Percentiles rank a stretch among this genome's conserved stretches.
These are phyloP conservation scores for Fusarium virguliforme DNA, from an alignment of 2,329 filamentous ascomycete species.

Conservation along the genomic window DNA sequence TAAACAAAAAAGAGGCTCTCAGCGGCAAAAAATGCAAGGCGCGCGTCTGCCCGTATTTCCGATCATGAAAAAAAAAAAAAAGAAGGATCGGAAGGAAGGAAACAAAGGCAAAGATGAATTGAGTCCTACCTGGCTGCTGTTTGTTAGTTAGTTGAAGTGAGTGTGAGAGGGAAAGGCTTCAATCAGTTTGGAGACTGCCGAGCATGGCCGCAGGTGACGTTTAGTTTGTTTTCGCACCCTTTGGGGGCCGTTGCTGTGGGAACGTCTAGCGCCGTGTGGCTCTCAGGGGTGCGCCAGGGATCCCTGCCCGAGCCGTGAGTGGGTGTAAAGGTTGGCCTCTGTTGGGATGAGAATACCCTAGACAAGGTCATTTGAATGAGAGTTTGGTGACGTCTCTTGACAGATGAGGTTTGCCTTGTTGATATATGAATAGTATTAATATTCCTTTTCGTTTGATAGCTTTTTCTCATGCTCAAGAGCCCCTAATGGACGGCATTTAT, in stretches of 20 bases:
- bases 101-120: conserved; percentile 52
- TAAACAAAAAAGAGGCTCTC: conserved; percentile 44
- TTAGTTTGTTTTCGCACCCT: conserved; percentile 44
- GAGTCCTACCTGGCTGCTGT: conserved; percentile 21
- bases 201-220: conserved; percentile 48
- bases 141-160: conserved; percentile 39
- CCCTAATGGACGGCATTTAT: not conserved
- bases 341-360: conserved; percentile 29
- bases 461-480: not conserved
- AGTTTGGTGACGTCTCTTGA: not conserved
- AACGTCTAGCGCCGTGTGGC: conserved; percentile 35
- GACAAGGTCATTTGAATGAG: not conserved
- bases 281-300: conserved; percentile 36
- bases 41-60: conserved; percentile 28
- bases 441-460: too few species aligned
- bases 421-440: not conserved
- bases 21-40: conserved; percentile 37
- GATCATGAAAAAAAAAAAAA: conserved; percentile 45
- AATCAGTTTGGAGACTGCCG: conserved; percentile 28
- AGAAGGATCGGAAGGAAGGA: conserved; percentile 12
- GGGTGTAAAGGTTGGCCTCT: conserved; percentile 15
- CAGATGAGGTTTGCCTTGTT: not conserved
- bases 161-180: conserved; percentile 18
- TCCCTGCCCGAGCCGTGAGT: conserved; percentile 18
- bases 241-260: conserved; percentile 46